Evolutionary conservation across 352 stramenopile genomes (phyloP), one percentile per base, ranked within the genome.

Genomic region (Phytophthora melonis): DNA sequence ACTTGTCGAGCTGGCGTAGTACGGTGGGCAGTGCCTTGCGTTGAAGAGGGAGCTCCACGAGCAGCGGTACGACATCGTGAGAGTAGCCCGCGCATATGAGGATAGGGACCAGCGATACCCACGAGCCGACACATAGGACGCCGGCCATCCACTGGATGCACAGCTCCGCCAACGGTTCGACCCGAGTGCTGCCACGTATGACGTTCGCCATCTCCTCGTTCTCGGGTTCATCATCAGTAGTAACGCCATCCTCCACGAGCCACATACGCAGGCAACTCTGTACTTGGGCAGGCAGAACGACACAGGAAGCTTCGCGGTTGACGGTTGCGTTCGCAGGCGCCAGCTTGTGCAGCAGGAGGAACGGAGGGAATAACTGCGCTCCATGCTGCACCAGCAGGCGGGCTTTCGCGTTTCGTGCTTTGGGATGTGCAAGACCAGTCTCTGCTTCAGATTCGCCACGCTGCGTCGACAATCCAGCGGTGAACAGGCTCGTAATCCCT

Each of bases 81-180:
- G 52, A 58, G 53, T 77, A 79, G 13, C 72, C 72, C 16, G 58
- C 49, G 9, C 50, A 76, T 16, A 73, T 75, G 3, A 74, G 9
- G 54, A 76, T 66, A 14, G 58, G 32, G 7, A 75, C 21, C 13
- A 70, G 34, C 36, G 63, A 41, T 2, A 6, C 8, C 52, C 43
- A 66, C 9, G 43, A 55, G 1, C 45, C 58, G 0, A 23, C 19
- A 23, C 53, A 77, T 4, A 8, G 21, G 5, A 56, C 59, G 21
- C 53, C 43, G 19, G 58, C 7, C 32, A 69, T 54, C 66, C 70
- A 78, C 25, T 52, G 43, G 32, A 63, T 27, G 16, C 69, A 76
- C 32, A 76, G 7, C 23, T 73, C 64, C n/a, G 50, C 39, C 21
- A 76, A 23, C 23, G 47, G 50, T 34, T 72, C 63, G 3, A 52